These are phyloP conservation scores for Byssothecium circinans DNA, from an alignment of 2,329 filamentous ascomycete species.

Conservation along the genomic window DNA sequence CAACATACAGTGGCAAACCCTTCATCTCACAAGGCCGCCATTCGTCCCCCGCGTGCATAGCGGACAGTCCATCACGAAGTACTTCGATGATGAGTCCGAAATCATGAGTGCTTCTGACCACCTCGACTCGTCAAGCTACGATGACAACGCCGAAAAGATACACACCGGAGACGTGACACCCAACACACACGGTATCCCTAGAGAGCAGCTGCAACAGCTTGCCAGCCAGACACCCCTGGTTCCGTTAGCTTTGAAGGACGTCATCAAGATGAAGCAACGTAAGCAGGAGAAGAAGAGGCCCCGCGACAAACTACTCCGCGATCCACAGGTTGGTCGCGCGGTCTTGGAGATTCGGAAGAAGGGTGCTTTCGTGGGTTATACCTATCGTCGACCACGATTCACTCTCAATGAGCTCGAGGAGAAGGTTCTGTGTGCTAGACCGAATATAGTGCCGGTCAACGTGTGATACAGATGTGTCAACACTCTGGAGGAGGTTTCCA, in stretches of 20 bases:
- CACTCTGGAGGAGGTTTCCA: background rate
- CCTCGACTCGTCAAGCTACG: conserved; percentile 37
- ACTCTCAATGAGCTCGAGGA: conserved; percentile 34
- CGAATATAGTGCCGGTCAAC: conserved; percentile 9
- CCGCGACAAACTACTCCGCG: conserved; percentile 81
- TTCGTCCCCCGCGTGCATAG: conserved; percentile 72
- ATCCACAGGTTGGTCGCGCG: conserved; percentile 63
- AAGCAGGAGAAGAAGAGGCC: conserved; percentile 74
- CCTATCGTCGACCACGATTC: conserved; percentile 64
- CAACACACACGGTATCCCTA: background rate
- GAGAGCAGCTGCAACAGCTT: background rate
- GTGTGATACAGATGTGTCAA: conserved; percentile 3
- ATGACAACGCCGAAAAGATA: conserved; percentile 7
- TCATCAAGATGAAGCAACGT: conserved; percentile 47
- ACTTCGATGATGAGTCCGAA: conserved; percentile 82
- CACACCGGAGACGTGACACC: background rate
- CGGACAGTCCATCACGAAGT: conserved; percentile 65
- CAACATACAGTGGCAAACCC: conserved; percentile 73
- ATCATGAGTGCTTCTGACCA: conserved; percentile 52
- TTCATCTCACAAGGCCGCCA: conserved; percentile 72
- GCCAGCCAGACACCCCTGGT: background rate
- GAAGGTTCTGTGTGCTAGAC: conserved; percentile 5
- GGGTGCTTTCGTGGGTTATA: conserved; percentile 87
- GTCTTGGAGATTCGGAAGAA: conserved; percentile 81
- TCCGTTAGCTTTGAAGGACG: background rate